phyloP scores from a whole-genome alignment of 148 eudicot genomes.

The Chenopodium quinoa region DNA sequence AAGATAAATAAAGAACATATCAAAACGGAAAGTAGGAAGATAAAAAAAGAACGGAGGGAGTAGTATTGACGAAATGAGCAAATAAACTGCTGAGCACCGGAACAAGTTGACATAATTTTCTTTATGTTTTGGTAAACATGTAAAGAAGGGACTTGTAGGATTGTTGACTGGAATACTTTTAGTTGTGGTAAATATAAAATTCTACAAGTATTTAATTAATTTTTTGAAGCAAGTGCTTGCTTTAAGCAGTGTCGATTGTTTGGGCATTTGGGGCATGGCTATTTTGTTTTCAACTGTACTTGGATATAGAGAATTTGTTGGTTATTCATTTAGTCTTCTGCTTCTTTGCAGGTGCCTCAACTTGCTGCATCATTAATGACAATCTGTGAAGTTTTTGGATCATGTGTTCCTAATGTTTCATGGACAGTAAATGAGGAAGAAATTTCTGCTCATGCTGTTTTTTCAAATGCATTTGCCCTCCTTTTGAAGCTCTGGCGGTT shows the following conservation, averaged over 20 bases:
- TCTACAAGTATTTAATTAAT: background rate
- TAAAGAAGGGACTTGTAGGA: too few relatives aligned
- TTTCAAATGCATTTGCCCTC: conserved; percentile 89
- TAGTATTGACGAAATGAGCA: background rate
- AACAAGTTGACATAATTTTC: too few relatives aligned
- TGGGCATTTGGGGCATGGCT: background rate
- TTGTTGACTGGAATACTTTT: background rate
- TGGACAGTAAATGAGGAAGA: conserved; percentile 85
- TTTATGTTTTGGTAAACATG: background rate
- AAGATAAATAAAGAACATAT: too few relatives aligned
- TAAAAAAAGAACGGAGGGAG: too few relatives aligned
- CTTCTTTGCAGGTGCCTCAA: conserved; percentile 69
- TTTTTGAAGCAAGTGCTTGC: background rate
- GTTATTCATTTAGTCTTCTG: background rate
- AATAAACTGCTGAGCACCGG: background rate
- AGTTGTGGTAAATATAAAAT: background rate
- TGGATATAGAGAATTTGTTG: background rate
- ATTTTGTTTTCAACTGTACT: background rate
- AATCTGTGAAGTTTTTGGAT: conserved; percentile 91
- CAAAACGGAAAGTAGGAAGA: too few relatives aligned
- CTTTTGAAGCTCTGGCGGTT: conserved; percentile 95
- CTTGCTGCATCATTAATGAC: conserved; percentile 96
- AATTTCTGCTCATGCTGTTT: conserved; percentile 74
- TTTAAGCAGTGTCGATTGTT: background rate
- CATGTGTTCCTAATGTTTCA: conserved; percentile 64